Base-by-base conservation (phyloP, 192 early-diverging fungal species). In the Powellomyces hirtus region DNA sequence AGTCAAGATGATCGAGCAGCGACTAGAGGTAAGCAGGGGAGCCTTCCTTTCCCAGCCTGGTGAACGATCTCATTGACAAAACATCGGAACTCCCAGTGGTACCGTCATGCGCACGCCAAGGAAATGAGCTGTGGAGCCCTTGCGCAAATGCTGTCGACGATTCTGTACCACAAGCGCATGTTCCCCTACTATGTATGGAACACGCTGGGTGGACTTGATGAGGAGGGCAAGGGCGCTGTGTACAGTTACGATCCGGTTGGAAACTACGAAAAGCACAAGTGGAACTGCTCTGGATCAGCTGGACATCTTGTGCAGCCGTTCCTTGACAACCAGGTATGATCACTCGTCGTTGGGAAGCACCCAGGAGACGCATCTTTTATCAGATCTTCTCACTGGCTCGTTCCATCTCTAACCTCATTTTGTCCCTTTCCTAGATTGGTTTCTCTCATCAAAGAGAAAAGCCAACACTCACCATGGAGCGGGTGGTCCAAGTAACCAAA, bases 121-220 rank as follows among this genome's bases (percentile, higher is more conserved):
- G 70, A 77, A 38, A 99, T 99, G 90, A 84, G 85, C 45, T 82
- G 84, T 0, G 77, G 84, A 24, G 95, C 97, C 2, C 75, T 96
- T 57, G 96, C 96, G 6, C 97, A 98, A 79, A 88, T 97, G 92
- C 82, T 99, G 7, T 91, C 91, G 5, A 92, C 89, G 45, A 93
- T 92, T 59, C 79, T 99, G 35, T 99, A 99, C 73, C 79, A 79
- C 38, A 91, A 89, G 62, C 89, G 97, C 16, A 97, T 98, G 79
- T 98, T 99, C 84, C 95, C 96, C 1, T 98, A 96, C 80, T 97
- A 96, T 73, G 86, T 86, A 70, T 94, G 90, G 77, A 91, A 90
- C 74, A 85, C 94, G 20, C 66, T 99, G 56, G 95, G 91, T 3
- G 97, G 97, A 29, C 50, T 99, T 13, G 95, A 96, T 68, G 81